These are phyloP conservation scores for Chenopodium berlandieri DNA, from an alignment of 148 eudicot genomes.

Conservation along the genomic window DNA sequence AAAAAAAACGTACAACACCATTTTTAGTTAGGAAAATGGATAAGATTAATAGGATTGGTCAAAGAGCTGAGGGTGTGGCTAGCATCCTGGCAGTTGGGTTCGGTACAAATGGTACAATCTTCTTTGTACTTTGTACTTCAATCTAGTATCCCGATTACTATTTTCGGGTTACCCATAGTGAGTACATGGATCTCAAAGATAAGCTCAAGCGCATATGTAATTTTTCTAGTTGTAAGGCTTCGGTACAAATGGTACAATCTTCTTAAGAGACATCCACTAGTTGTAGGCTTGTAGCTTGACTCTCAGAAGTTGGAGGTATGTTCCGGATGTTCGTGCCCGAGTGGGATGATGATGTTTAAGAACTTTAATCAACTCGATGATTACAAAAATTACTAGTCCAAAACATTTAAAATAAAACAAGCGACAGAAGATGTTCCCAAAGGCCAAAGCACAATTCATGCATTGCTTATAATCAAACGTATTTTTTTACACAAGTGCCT, in stretches of 20 bases:
- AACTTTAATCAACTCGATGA: too few species aligned
- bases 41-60: conserved; percentile 15
- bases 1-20: background rate
- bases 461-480: conserved; percentile 5
- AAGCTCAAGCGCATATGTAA: conserved; percentile 36
- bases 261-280: too few species aligned
- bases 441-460: conserved; percentile 21
- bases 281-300: too few species aligned
- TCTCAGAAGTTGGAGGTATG: too few species aligned
- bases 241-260: too few species aligned
- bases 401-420: too few species aligned
- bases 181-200: conserved; percentile 20
- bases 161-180: conserved; percentile 27
- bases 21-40: background rate
- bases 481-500: conserved; percentile 7
- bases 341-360: too few species aligned
- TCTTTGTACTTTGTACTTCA: too few species aligned
- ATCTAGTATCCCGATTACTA: conserved; percentile 33
- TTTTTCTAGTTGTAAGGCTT: background rate
- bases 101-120: too few species aligned
- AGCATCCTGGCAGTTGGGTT: conserved; percentile 29
- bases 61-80: conserved; percentile 29
- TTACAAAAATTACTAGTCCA: too few species aligned
- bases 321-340: too few species aligned
- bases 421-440: background rate